Percentiles rank a stretch among this genome's conserved stretches.
These are phyloP conservation scores for Alternaria burnsii DNA, from an alignment of 2,329 filamentous ascomycete genomes.

Conservation along the genomic window DNA sequence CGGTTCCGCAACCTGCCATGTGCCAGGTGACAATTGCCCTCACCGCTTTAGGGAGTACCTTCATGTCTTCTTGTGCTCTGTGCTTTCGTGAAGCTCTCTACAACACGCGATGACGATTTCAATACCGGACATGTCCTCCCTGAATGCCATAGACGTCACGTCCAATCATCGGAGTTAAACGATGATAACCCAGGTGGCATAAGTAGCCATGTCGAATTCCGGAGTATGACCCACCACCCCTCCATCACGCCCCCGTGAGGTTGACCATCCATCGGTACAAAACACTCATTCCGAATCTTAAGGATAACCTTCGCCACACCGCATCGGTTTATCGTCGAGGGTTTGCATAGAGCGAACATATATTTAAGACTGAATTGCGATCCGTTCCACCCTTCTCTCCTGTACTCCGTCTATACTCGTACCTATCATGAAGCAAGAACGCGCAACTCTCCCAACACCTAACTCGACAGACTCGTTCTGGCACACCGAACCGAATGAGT, in stretches of 20 bases:
- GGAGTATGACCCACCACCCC: conserved; percentile 22
- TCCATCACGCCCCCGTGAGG: conserved; percentile 13
- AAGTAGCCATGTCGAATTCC: conserved; percentile 23
- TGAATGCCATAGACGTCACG: neutral
- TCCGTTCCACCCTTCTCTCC: neutral
- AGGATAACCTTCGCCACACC: conserved; percentile 5
- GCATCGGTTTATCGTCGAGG: neutral
- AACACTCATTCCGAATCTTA: conserved; percentile 15
- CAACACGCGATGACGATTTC: neutral
- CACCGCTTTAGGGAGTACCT: conserved; percentile 32
- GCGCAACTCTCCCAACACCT: conserved; percentile 63
- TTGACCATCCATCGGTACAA: conserved; percentile 1
- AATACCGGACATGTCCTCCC: neutral
- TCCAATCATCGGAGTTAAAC: conserved; percentile 21
- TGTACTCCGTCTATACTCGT: neutral
- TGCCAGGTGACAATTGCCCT: conserved; percentile 11
- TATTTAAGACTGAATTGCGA: conserved; percentile 7
- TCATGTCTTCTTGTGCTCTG: conserved; percentile 24
- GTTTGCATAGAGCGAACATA: neutral
- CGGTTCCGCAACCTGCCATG: conserved; percentile 4
- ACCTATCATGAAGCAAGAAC: conserved; percentile 43
- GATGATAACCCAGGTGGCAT: conserved; percentile 13
- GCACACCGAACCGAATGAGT: conserved; percentile 72
- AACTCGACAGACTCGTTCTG: conserved; percentile 74
- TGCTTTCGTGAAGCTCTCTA: conserved; percentile 3